These are phyloP conservation scores for Cyclanthera cordifolia DNA, from an alignment of 306 rosid genomes.

Conservation along the genomic window DNA sequence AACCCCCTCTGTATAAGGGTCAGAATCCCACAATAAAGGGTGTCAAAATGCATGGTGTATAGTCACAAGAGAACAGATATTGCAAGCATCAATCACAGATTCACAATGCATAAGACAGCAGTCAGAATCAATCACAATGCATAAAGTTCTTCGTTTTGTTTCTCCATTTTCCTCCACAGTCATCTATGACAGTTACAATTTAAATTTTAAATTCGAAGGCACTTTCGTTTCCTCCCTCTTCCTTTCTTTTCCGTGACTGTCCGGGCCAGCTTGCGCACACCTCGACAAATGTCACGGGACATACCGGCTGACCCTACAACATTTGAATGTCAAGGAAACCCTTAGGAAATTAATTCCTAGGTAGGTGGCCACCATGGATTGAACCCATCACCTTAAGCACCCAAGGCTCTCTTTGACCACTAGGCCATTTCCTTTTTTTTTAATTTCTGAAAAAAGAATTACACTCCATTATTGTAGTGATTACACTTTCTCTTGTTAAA, in stretches of 20 bases:
- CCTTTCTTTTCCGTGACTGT: too few species aligned
- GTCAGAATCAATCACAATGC: not conserved
- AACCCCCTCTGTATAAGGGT: not conserved
- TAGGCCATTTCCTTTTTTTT: not conserved
- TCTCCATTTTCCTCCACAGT: not conserved
- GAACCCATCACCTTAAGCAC: too few species aligned
- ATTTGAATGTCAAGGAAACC: too few species aligned
- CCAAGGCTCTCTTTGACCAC: too few species aligned
- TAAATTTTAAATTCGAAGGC: not conserved
- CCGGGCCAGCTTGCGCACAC: too few species aligned
- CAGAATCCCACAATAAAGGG: not conserved
- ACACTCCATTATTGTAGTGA: not conserved
- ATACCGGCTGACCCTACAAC: too few species aligned
- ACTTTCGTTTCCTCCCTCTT: not conserved
- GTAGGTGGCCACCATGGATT: too few species aligned
- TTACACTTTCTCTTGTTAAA: not conserved
- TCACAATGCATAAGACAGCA: not conserved
- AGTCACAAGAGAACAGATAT: not conserved
- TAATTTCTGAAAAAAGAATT: not conserved
- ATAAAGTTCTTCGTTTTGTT: not conserved
- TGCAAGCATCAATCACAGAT: not conserved
- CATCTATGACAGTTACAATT: not conserved
- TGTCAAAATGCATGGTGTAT: not conserved
- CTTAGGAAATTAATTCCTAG: too few species aligned
- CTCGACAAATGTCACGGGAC: too few species aligned